Base-by-base conservation (phyloP, 805 yeast species). In the Lipomyces sp. region DNA sequence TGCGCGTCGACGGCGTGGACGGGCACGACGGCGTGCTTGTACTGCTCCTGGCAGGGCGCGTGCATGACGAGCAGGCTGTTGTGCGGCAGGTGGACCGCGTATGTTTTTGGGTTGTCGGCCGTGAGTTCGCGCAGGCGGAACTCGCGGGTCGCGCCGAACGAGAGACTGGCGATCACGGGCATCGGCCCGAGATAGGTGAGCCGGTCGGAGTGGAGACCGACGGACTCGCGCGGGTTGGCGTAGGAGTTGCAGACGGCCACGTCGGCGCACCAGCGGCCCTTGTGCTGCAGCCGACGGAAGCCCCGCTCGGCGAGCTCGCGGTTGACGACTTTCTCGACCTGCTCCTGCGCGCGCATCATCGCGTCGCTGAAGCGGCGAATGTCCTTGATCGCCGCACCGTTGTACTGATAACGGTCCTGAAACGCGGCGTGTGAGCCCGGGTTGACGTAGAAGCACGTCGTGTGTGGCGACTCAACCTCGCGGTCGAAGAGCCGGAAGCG, bases 141-240 rank as follows among this genome's bases (percentile, higher is more conserved):
- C 53, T 52, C 82, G 35, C 95, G 70, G 0, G 84, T 77, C 2
- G 82, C 77, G 0, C 95, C 95, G 7, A 86, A 62, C 2, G 86
- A 79, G 2, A 84, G 46, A 1, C 90, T 81, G 0, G 82, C 87
- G 42, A 86, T 79, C 34, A 73, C 73, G 4, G 85, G 80, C 50
- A 81, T 77, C 0, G 93, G 90, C 0, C 95, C 95, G 21, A 84
- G 73, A 43, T 80, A 74, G 0, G 87, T 81, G 55, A 86, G 64
- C 49, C 85, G 76, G 65, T 86, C 95, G 1, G 89, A 81, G 64
- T 86, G 95, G 79, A 82, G 84, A 43, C 83, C 88, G 29, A 85
- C 73, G 53, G 79, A 71, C 52, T 77, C 77, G 4, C 70, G 66
- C 7, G 75, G 71, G 4, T 69, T 67, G 5, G 74, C 75, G 65